Conservation (phyloP, 2,329 filamentous ascomycete species). For the Penicillium aurantiogriseum region DNA sequence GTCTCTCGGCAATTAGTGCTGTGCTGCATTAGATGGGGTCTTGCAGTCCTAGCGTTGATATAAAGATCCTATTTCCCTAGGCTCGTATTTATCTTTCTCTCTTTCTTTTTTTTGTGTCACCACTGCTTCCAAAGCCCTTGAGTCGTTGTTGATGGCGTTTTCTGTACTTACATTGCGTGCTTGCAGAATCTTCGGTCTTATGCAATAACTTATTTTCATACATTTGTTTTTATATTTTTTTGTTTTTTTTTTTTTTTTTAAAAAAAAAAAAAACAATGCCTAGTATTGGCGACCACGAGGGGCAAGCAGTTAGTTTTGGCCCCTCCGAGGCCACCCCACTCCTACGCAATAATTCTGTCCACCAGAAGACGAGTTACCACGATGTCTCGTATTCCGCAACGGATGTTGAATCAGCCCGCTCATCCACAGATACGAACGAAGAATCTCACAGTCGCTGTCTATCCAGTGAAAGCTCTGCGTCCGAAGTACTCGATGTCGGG, state of each 20-base stretch:
- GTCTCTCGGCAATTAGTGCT: not conserved
- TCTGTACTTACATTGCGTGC: not conserved
- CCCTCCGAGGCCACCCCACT: slow-evolving; percentile 23
- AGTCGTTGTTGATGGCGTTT: not conserved
- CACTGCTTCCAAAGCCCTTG: not conserved
- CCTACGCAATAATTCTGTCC: not conserved
- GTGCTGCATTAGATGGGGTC: not conserved
- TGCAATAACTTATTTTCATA: not conserved
- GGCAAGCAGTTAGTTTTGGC: not conserved
- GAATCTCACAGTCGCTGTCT: slow-evolving; percentile 18
- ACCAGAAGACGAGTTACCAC: slow-evolving; percentile 10
- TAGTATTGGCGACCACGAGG: not conserved
- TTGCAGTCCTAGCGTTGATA: not conserved
- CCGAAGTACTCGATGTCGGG: slow-evolving; percentile 29
- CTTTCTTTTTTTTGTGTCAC: not conserved
- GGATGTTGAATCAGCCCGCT: slow-evolving; percentile 11
- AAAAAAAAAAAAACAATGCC: not conserved
- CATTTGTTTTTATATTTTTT: not conserved
- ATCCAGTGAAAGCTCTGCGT: slow-evolving; percentile 28
- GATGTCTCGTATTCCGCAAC: slow-evolving; percentile 1
- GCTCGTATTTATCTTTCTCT: too few species aligned
- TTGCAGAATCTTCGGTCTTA: not conserved
- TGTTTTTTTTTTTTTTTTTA: too few species aligned
- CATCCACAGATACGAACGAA: slow-evolving; percentile 14
- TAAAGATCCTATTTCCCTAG: not conserved